A percentile compares a stretch with the other conserved stretches of the same genome.
phyloP scores from a whole-genome alignment of 371 early-diverging fungal genomes.

The Mortierella sp. region DNA sequence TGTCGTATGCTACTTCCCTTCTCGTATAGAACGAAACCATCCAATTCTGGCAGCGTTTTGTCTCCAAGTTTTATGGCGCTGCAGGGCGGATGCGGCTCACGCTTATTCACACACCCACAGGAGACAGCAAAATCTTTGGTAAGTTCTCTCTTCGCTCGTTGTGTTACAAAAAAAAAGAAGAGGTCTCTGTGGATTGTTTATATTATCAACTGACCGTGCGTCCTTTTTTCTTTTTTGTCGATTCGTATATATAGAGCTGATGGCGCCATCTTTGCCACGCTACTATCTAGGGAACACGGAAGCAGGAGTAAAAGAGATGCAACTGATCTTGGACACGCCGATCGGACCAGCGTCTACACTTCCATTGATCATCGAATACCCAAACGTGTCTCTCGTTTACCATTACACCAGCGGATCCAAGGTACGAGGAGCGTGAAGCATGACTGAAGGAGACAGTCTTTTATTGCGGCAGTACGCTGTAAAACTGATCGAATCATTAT shows the following conservation, averaged over 20 bases:
- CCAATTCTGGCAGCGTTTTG: conserved; percentile 32
- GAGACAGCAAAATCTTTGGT: conserved; percentile 45
- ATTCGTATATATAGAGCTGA: conserved; percentile 21
- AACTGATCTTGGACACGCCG: conserved; percentile 28
- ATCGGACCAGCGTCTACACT: conserved; percentile 9
- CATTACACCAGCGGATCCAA: conserved; percentile 39
- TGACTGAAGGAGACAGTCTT: too few relatives aligned
- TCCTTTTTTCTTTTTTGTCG: too few relatives aligned
- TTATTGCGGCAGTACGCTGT: neutral
- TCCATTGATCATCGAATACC: conserved; percentile 32
- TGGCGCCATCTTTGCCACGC: conserved; percentile 31
- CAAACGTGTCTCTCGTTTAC: conserved; percentile 27
- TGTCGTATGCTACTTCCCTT: neutral
- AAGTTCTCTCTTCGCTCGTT: neutral
- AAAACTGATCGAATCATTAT: neutral
- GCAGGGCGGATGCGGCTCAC: conserved; percentile 27
- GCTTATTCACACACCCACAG: conserved; percentile 24
- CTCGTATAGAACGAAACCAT: conserved; percentile 16
- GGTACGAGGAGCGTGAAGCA: conserved; percentile 10
- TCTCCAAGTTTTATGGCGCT: conserved; percentile 22
- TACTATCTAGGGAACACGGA: conserved; percentile 31
- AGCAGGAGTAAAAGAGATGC: conserved; percentile 37
- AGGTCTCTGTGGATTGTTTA: neutral
- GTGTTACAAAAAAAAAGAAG: neutral
- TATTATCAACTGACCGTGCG: neutral